Evolutionary conservation across 768 basidiomycete genomes (phyloP).

Genomic region (Kwoniella botswanensis): DNA sequence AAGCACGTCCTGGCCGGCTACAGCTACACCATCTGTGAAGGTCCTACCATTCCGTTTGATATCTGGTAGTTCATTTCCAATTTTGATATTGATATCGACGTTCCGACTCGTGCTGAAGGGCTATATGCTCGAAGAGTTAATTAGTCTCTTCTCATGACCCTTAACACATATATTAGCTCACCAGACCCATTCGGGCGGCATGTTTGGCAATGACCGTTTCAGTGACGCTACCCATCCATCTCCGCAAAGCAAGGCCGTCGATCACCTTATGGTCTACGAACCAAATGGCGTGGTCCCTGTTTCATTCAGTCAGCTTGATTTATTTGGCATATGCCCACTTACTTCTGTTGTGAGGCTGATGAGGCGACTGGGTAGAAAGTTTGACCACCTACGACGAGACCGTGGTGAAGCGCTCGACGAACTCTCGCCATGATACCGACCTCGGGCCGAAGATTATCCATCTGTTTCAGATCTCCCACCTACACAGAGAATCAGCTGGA

Average conservation of each 20-base stretch:
- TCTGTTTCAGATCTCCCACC: constrained; percentile 32
- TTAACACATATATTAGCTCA: constrained; percentile 13
- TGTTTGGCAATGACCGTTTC: constrained; percentile 56
- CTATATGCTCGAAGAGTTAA: constrained; percentile 9
- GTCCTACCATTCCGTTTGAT: constrained; percentile 42
- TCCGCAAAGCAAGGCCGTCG: constrained; percentile 37
- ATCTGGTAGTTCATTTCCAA: constrained; percentile 35
- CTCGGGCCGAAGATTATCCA: constrained; percentile 34
- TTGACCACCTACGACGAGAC: constrained; percentile 48
- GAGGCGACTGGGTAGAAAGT: constrained; percentile 52
- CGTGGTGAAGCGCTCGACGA: constrained; percentile 48
- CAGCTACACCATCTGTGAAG: constrained; percentile 56
- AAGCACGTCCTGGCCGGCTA: constrained; percentile 48
- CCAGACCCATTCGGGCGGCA: constrained; percentile 53
- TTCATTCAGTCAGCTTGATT: constrained; percentile 2
- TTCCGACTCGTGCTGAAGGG: constrained; percentile 55
- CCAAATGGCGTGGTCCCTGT: constrained; percentile 57
- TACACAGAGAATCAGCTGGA: not conserved
- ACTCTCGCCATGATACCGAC: constrained; percentile 53
- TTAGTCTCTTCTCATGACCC: not conserved
- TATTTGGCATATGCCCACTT: not conserved
- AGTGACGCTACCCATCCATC: constrained; percentile 53
- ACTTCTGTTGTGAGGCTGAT: constrained; percentile 56
- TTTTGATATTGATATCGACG: constrained; percentile 42
- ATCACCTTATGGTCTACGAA: constrained; percentile 48